A percentile compares a stretch with the other conserved stretches of the same genome.
phyloP scores from a whole-genome alignment of 225 moss, liverwort and hornwort species.

The Marchantia polymorpha region DNA sequence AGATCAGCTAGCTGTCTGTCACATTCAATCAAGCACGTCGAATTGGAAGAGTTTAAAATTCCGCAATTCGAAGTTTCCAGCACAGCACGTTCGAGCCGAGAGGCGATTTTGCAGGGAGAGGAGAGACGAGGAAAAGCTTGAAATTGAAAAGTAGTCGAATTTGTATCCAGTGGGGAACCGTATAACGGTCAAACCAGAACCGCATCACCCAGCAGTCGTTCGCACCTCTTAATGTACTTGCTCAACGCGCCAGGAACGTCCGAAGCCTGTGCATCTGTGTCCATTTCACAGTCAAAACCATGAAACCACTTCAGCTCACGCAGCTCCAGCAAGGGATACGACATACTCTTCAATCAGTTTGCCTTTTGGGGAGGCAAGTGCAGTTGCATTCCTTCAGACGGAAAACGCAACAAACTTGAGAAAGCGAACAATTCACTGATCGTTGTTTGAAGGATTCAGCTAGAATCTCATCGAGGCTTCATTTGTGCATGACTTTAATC shows the following conservation, averaged over 20 bases:
- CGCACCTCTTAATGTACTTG: slow-evolving; percentile 43
- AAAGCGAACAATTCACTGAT: neutral
- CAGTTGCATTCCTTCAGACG: neutral
- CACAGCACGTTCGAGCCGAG: neutral
- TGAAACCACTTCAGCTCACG: neutral
- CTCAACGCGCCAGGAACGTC: slow-evolving; percentile 11
- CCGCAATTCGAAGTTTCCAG: neutral
- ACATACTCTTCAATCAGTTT: neutral
- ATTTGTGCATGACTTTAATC: no score
- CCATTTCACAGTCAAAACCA: neutral
- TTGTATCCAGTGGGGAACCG: neutral
- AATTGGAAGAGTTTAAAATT: neutral
- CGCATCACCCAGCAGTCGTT: slow-evolving; percentile 5
- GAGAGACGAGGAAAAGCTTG: no score
- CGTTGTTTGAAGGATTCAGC: neutral
- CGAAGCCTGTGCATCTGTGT: slow-evolving; percentile 27
- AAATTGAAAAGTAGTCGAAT: neutral
- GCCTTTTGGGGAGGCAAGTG: neutral
- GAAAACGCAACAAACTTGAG: neutral
- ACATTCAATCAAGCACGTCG: neutral
- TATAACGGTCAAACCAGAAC: neutral
- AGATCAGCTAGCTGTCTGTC: neutral
- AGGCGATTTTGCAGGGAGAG: neutral
- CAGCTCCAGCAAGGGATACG: neutral
- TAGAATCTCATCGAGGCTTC: neutral